Evolutionary conservation across 1,284 basidiomycete species (phyloP).

Genomic region (Trichosporon sp.): DNA sequence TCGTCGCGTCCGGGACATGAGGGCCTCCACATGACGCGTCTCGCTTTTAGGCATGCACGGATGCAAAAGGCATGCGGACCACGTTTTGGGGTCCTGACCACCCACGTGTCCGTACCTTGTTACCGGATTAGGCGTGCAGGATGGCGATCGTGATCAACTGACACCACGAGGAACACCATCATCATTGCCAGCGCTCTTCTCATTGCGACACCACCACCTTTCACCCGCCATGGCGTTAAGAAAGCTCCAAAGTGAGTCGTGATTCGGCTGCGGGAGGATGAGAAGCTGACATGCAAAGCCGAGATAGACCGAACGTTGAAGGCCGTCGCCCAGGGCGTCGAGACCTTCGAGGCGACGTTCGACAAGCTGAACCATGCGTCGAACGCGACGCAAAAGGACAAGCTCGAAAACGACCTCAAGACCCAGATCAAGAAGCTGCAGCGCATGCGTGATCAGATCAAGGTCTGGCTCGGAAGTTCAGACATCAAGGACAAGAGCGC

Average conservation of each 20-base stretch:
- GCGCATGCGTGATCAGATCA: conserved; percentile 95
- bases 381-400: conserved; percentile 90
- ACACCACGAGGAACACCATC: conserved; percentile 2
- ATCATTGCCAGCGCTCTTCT: conserved; percentile 3
- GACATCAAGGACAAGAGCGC: conserved; percentile 99
- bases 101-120: neutral
- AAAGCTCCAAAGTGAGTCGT: conserved; percentile 41
- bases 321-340: conserved; percentile 88
- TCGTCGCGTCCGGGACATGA: conserved; percentile 6
- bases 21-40: conserved; percentile 17
- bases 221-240: conserved; percentile 36
- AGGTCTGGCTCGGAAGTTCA: conserved; percentile 95
- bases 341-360: conserved; percentile 90
- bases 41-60: neutral
- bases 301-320: conserved; percentile 96
- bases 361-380: conserved; percentile 93
- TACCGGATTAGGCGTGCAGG: neutral
- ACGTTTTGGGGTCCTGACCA: neutral
- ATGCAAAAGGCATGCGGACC: neutral
- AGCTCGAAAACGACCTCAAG: conserved; percentile 89
- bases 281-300: conserved; percentile 55
- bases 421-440: conserved; percentile 99
- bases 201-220: neutral
- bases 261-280: neutral
- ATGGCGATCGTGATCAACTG: conserved; percentile 2